Evolutionary conservation across 495 filamentous ascomycete genomes (phyloP), one percentile per base, ranked within the genome.

Genomic region (Evernia prunastri): DNA sequence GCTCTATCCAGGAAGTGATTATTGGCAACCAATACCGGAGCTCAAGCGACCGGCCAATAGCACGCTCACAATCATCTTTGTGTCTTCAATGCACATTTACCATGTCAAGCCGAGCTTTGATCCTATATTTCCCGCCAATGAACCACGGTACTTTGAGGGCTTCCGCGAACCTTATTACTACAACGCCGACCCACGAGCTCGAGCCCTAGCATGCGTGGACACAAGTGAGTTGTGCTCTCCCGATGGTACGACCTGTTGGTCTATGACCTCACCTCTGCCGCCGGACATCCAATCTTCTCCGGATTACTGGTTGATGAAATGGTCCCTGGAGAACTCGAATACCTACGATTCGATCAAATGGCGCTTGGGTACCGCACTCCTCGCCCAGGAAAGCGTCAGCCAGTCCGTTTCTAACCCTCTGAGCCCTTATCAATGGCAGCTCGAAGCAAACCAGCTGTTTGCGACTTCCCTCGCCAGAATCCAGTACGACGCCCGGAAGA

Each of bases 61-160:
- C 35, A 71, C 66, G 17, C 35, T 67, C 20, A 71, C 70, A n/a
- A 71, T 72, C n/a, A 43, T 72, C 0, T 72, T 72, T 45, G 54
- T 71, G 3, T 65, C 63, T 13, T 59, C 69, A 2, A 40, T 36
- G 25, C 66, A 66, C 27, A 72, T 72, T n/a, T 63, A 64, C 23
- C 66, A 71, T 59, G 33, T 20, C 11, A 37, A 69, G 39, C 59
- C 43, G n/a, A 71, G 63, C 54, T 49, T 58, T 25, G 70, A 72
- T 58, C 66, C 66, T 20, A 67, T 72, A 20, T 72, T 72, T 54
- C 58, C 57, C 17, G 67, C 69, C 20, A 39, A 66, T 13, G 33
- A 58, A 59, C 56, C 56, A 33, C 15, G 23, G 5, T 56, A 59
- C 27, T 36, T 67, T 15, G 54, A 60, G 13, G 58, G 20, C n/a